These are phyloP conservation scores for Aureobasidium vineae DNA, from an alignment of 2,329 filamentous ascomycete genomes.

Conservation along the genomic window DNA sequence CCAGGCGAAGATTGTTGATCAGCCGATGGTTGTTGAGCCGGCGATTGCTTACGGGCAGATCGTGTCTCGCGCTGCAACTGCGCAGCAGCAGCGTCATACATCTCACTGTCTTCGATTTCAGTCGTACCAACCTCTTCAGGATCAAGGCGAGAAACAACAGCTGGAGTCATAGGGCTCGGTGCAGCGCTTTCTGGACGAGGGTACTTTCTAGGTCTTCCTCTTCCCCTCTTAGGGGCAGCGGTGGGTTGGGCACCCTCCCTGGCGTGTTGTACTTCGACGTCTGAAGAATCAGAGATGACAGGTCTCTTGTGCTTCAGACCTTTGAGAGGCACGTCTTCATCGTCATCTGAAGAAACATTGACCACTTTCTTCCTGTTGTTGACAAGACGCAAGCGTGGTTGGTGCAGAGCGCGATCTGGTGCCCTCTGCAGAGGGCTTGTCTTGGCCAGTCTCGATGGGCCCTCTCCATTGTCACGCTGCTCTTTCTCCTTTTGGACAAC, in stretches of 20 bases:
- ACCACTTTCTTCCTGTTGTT: background rate
- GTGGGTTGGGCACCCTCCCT: background rate
- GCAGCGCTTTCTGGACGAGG: background rate
- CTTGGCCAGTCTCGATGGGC: background rate
- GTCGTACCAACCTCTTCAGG: background rate
- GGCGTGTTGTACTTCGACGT: background rate
- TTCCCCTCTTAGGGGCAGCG: slow-evolving; percentile 6
- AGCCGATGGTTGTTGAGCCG: background rate
- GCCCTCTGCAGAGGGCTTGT: background rate
- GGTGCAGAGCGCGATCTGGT: background rate
- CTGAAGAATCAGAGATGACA: background rate
- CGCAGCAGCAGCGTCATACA: slow-evolving; percentile 8
- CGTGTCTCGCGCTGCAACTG: slow-evolving; percentile 6
- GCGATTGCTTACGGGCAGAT: background rate
- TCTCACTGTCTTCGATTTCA: slow-evolving; percentile 3
- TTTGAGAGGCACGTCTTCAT: background rate
- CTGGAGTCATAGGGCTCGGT: background rate
- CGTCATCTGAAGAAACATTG: background rate
- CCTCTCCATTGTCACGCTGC: background rate
- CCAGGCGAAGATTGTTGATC: background rate
- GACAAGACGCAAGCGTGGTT: background rate
- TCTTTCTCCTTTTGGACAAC: background rate
- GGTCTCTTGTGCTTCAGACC: background rate
- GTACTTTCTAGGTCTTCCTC: slow-evolving; percentile 21
- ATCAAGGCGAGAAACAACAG: background rate